Evolutionary conservation across 306 rosid genomes (phyloP).

Genomic region (Citrullus colocynthis): DNA sequence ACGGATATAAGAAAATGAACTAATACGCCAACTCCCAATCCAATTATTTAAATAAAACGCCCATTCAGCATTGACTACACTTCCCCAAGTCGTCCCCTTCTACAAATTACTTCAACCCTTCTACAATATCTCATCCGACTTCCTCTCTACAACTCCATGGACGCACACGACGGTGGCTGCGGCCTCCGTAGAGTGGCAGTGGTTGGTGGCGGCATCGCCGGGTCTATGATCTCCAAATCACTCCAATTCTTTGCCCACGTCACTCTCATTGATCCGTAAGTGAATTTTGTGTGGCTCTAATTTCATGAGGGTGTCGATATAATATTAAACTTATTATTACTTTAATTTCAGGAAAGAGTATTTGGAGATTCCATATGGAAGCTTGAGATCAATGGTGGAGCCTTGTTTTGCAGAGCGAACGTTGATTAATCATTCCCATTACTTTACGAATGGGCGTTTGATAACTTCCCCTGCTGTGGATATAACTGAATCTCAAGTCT

Average conservation of each 20-base stretch:
- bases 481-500: slow-evolving; percentile 41
- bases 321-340: no score
- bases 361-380: slow-evolving; percentile 76
- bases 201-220: slow-evolving; percentile 69
- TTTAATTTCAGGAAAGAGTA: slow-evolving; percentile 33
- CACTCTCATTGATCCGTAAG: slow-evolving; percentile 61
- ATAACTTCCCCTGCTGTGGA: slow-evolving; percentile 31
- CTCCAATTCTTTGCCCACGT: slow-evolving; percentile 46
- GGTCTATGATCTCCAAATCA: slow-evolving; percentile 48
- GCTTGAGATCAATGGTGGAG: slow-evolving; percentile 72
- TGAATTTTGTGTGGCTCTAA: no score
- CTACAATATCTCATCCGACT: neutral
- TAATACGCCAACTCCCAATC: no score
- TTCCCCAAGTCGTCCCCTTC: neutral
- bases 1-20: no score
- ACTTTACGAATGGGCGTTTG: slow-evolving; percentile 35
- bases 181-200: slow-evolving; percentile 35
- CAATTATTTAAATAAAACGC: no score
- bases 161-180: neutral
- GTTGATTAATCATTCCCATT: slow-evolving; percentile 51
- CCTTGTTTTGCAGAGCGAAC: slow-evolving; percentile 55
- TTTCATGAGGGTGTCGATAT: no score
- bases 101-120: neutral
- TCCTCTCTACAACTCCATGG: neutral
- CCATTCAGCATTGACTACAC: no score